Conservation (phyloP, 306 rosid species). For the Alnus rubra region DNA sequence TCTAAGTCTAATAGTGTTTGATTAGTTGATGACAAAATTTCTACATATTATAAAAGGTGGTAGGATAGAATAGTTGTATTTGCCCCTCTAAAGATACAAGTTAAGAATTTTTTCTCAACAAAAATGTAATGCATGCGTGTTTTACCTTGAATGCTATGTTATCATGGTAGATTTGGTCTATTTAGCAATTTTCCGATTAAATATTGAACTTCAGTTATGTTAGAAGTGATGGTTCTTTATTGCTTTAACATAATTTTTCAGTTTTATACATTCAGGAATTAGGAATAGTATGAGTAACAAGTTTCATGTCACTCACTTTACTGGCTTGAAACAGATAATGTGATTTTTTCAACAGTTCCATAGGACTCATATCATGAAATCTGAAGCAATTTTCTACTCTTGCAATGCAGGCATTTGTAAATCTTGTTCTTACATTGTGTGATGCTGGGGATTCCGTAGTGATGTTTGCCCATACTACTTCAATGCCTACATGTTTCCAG, state of each 20-base stretch:
- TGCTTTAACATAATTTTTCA: neutral
- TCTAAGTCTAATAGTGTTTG: neutral
- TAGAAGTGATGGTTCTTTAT: neutral
- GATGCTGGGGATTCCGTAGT: slow-evolving; percentile 90
- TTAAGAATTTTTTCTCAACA: slow-evolving; percentile 2
- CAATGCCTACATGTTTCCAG: slow-evolving; percentile 91
- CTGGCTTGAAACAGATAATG: neutral
- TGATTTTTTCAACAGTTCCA: slow-evolving; percentile 6
- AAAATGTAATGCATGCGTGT: neutral
- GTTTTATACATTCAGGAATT: neutral
- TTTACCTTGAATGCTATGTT: neutral
- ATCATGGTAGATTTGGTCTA: neutral
- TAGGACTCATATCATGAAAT: slow-evolving; percentile 26
- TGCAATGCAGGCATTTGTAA: slow-evolving; percentile 87
- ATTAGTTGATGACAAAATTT: neutral
- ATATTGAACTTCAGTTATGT: neutral
- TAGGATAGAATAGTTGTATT: neutral
- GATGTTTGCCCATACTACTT: slow-evolving; percentile 92
- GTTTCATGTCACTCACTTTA: neutral
- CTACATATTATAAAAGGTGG: neutral
- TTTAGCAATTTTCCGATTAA: neutral
- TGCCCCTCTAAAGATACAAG: neutral
- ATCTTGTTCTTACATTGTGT: slow-evolving; percentile 90
- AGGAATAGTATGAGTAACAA: neutral
- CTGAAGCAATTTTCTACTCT: slow-evolving; percentile 24